phyloP scores from a whole-genome alignment of 345 rosid genomes.

The Acer campestre region DNA sequence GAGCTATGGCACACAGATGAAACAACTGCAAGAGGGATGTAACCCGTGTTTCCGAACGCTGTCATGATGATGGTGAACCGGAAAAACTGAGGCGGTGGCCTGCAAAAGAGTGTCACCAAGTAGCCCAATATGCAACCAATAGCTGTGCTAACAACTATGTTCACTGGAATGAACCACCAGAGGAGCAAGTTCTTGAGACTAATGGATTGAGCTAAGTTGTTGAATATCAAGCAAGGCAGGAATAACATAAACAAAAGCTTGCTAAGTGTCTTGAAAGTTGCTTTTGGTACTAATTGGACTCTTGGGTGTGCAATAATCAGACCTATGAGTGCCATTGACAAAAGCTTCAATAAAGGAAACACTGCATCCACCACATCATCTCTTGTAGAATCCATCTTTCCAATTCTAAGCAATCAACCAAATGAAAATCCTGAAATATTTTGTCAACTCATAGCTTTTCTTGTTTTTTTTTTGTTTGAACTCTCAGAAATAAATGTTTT shows the following conservation, averaged over 20 bases:
- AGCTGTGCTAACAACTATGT: constrained; percentile 33
- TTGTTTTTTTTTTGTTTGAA: too few relatives aligned
- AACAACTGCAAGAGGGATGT: constrained; percentile 35
- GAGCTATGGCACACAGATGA: constrained; percentile 33
- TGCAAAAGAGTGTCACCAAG: constrained; percentile 35
- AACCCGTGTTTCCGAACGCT: constrained; percentile 51
- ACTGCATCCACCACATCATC: constrained; percentile 28
- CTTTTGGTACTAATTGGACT: constrained; percentile 36
- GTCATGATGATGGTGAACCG: constrained; percentile 45
- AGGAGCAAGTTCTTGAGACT: constrained; percentile 17
- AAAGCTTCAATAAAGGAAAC: constrained; percentile 42
- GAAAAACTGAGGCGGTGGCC: constrained; percentile 38
- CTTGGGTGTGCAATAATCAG: constrained; percentile 35
- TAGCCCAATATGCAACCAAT: constrained; percentile 39
- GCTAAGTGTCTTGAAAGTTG: constrained; percentile 39
- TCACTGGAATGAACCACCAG: constrained; percentile 56
- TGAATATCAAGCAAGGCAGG: constrained; percentile 49
- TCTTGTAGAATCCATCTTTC: constrained; percentile 10
- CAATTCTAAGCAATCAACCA: too few relatives aligned
- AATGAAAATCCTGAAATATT: too few relatives aligned
- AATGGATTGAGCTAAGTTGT: constrained; percentile 31
- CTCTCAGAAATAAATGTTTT: too few relatives aligned
- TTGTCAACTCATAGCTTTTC: too few relatives aligned
- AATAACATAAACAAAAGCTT: constrained; percentile 37
- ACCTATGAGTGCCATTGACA: constrained; percentile 36